Evolutionary conservation across 2,329 filamentous ascomycete genomes (phyloP), one percentile per base, ranked within the genome.

Genomic region (Verticillium nonalfalfae): DNA sequence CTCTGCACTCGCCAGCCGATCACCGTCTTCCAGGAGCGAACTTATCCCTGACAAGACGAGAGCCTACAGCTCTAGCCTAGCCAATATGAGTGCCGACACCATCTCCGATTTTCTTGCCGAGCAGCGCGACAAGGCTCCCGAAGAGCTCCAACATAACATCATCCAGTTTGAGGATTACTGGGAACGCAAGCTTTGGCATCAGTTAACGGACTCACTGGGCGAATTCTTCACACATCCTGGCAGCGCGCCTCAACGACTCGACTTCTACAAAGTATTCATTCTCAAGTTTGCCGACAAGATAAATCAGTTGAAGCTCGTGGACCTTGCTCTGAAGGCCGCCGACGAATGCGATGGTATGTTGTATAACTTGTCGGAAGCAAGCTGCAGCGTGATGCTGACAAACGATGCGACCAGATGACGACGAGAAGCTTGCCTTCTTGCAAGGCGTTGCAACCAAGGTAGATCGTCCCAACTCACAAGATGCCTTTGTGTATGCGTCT

Each of bases 111-210:
- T 98, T 79, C 90, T 99, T 66, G 86, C 88, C 64, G 90, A 96
- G 69, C 91, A 96, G 85, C 90, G 93, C 74, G 92, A 97, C 73
- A 82, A 88, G 74, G 91, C 93, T 71, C 90, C 93, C 59, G 90
- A 93, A 68, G 90, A 96, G 75, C 85, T 96, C 59, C 93, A 97
- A 78, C 85, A 89, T 71, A 86, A 91, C 71, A 91, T 97, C 76
- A 85, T 99, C 70, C 87, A 89, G 70, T 97, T 99, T 68, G 95
- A 99, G 81, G 93, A 96, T 74, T 91, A 88, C 73, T 99, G 95
- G 95, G 95, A 99, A 82, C 89, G 94, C 71, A 97, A 97, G 80
- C 85, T 99, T 78, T 99, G 95, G 95, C 95, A 99, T 81, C 93
- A 99, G 79, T 89, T 99, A 68, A 99, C 95, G 39, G 90, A 97